Evolutionary conservation across 257 asterid species (phyloP), one percentile per base, ranked within the genome.

Genomic region (Nicotiana sylvestris): DNA sequence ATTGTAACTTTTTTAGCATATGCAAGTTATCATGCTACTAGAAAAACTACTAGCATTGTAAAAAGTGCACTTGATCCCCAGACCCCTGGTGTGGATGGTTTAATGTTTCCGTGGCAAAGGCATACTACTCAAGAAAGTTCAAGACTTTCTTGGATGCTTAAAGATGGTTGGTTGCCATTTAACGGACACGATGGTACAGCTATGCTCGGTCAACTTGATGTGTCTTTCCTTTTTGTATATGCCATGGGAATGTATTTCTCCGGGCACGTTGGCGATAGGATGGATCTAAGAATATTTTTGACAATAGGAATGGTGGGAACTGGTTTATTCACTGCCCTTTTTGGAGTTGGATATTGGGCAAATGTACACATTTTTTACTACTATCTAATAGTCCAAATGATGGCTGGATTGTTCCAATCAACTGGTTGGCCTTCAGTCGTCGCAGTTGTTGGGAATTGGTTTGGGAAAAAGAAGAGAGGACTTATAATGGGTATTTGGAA

Each of bases 371-470:
- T 83, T 11, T 96, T 96, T 82, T 92, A 91, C 32, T 96, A 94
- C 84, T 96, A 90, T 78, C 67, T 94, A 83, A 66, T 92, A 3
- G 92, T 93, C 9, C 99, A 96, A 87, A 94, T 96, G 97, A 88
- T 94, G 56, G 97, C 99, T 0, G 99, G 99, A 17, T 85, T 96
- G 89, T 94, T 93, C 85, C 99, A 96, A 66, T 96, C 99, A 30
- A 90, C 99, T 0, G 99, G 99, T 11, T 96, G 99, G 99, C 99
- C 99, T 2, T 93, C 99, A 0, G 99, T 96, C 81, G 99, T 96
- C 25, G 98, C 99, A 0, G 95, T 96, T 17, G 96, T 96, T 2
- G 99, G 99, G 0, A 92, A 96, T 78, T 94, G 99, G 99, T 96
- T 94, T 12, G 99, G 99, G 85, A 94, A 96, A 84, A 95, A 85